phyloP scores from a whole-genome alignment of 1,284 basidiomycete species.

The Ganoderma sinense region DNA sequence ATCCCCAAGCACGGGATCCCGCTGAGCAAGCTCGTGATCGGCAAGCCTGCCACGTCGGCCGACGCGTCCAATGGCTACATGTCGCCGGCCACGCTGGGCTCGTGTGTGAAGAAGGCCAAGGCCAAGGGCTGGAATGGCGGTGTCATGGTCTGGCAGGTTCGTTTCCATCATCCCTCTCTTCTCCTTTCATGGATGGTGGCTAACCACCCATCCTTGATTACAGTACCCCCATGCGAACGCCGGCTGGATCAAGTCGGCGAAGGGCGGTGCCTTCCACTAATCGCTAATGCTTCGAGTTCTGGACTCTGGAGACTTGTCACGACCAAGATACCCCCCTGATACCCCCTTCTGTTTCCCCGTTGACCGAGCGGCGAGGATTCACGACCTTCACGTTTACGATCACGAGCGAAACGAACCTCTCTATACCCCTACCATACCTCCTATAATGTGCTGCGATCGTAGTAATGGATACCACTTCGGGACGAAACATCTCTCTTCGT shows the following conservation, averaged over 20 bases:
- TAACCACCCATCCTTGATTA: no score
- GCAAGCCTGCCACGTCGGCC: constrained; percentile 56
- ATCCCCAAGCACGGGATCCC: constrained; percentile 62
- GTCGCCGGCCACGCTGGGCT: constrained; percentile 56
- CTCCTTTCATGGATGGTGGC: no score
- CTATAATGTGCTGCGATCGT: constrained; percentile 8
- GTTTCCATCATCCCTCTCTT: background rate
- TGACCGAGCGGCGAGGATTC: background rate
- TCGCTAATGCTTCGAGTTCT: background rate
- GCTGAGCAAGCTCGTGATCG: constrained; percentile 59
- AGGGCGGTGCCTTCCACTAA: constrained; percentile 22
- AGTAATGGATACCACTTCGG: constrained; percentile 10
- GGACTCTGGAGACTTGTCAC: no score
- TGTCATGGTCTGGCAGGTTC: constrained; percentile 25
- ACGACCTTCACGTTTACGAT: background rate
- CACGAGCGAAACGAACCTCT: background rate
- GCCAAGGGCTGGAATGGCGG: constrained; percentile 60
- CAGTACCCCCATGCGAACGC: constrained; percentile 26
- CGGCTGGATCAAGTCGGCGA: constrained; percentile 23
- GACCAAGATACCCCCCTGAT: no score
- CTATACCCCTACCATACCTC: background rate
- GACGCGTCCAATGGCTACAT: constrained; percentile 66
- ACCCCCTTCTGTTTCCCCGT: background rate
- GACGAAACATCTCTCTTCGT: constrained; percentile 1
- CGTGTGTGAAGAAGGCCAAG: constrained; percentile 61